These are phyloP conservation scores for Tuber microsphaerosporum DNA, from an alignment of 495 filamentous ascomycete genomes.

Conservation along the genomic window DNA sequence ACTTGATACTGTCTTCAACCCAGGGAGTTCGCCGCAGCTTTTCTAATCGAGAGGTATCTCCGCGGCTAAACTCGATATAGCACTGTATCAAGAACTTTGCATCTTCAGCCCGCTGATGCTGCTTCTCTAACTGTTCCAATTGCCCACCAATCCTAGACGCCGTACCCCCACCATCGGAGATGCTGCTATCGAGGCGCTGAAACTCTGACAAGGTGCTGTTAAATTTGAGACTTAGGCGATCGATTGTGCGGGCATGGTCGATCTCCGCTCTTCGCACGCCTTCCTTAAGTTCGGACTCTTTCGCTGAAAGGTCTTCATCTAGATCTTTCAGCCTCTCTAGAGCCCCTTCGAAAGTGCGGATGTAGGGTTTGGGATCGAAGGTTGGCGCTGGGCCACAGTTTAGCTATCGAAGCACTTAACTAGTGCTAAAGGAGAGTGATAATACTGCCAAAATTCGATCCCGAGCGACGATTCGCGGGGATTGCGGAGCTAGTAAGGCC, in stretches of 20 bases:
- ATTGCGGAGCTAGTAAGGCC: conserved; percentile 76
- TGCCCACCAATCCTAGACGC: conserved; percentile 92
- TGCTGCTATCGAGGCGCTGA: conserved; percentile 69
- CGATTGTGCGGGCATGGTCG: conserved; percentile 83
- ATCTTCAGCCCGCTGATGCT: conserved; percentile 80
- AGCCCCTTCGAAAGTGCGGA: conserved; percentile 84
- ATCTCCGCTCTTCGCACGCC: conserved; percentile 87
- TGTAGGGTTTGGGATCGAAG: conserved; percentile 96
- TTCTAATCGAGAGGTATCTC: conserved; percentile 43
- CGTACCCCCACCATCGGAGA: conserved; percentile 61
- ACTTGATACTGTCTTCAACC: conserved; percentile 41
- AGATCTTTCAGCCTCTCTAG: conserved; percentile 69
- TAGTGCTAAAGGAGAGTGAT: not conserved
- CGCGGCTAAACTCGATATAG: conserved; percentile 76
- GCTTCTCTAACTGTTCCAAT: conserved; percentile 87
- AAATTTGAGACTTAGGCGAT: conserved; percentile 74
- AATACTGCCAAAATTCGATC: conserved; percentile 17
- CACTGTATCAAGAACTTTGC: conserved; percentile 92
- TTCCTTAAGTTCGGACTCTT: conserved; percentile 81
- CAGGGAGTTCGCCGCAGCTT: conserved; percentile 41
- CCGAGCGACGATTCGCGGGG: conserved; percentile 67
- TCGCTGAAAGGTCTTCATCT: conserved; percentile 74
- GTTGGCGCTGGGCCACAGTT: conserved; percentile 41
- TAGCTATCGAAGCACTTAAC: not conserved
- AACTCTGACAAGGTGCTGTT: conserved; percentile 86